Evolutionary conservation across 1,284 basidiomycete genomes (phyloP).

Genomic region (Leccinum variabile): DNA sequence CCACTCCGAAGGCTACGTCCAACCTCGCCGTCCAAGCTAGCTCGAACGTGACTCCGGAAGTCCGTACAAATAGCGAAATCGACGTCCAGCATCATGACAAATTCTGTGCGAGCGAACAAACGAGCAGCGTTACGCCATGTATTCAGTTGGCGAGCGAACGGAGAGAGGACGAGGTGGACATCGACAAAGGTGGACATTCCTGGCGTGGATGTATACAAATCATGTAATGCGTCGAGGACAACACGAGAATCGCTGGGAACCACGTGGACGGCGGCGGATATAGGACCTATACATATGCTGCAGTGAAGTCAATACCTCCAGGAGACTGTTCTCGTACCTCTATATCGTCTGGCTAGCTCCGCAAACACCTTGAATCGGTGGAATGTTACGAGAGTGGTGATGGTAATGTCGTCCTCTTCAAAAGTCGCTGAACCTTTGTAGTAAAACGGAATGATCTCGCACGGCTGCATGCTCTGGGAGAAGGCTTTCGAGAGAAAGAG

Average conservation of each 20-base stretch:
- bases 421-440: constrained; percentile 58
- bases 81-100: constrained; percentile 86
- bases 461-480: constrained; percentile 64
- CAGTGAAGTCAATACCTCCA: background rate
- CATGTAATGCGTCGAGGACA: constrained; percentile 56
- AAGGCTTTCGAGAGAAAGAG: constrained; percentile 68
- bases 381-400: constrained; percentile 80
- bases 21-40: constrained; percentile 29
- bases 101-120: constrained; percentile 76
- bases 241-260: constrained; percentile 34
- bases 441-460: constrained; percentile 77
- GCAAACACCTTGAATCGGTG: constrained; percentile 74
- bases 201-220: constrained; percentile 62
- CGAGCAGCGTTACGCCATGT: constrained; percentile 84
- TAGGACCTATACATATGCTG: constrained; percentile 54
- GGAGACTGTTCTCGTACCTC: constrained; percentile 46
- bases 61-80: constrained; percentile 83
- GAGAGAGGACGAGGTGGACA: constrained; percentile 83
- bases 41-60: constrained; percentile 57
- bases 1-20: constrained; percentile 48
- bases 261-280: constrained; percentile 80
- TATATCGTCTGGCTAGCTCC: constrained; percentile 68
- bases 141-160: constrained; percentile 81
- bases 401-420: constrained; percentile 69
- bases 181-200: constrained; percentile 73